Base-by-base conservation (phyloP, 768 basidiomycete genomes). In the Lentinula sp. region DNA sequence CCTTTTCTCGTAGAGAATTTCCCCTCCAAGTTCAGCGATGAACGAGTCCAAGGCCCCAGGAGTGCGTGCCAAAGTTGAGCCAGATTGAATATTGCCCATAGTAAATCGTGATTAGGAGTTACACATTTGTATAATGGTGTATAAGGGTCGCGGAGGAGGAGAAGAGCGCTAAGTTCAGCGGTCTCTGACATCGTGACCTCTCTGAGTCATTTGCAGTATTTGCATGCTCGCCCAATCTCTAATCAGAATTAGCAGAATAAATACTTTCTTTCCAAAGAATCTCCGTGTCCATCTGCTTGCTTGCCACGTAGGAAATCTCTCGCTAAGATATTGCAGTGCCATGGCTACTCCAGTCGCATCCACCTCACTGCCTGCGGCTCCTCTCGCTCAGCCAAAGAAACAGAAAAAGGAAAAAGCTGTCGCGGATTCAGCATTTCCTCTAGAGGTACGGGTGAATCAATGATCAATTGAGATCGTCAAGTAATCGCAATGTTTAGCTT, bases 1-100 rank as follows among this genome's bases (percentile, higher is more conserved):
- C 96, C 89, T 93, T 79, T 91, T 89, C 70, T 98, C 96, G 68
- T 97, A 98, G 2, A 90, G 80, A 18, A 97, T 80, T 70, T 97
- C 95, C 3, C 81, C 81, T 10, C 90, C 89, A 23, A 98, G 81
- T 70, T 99, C 96, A 2, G 87, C 81, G 13, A 99, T 87, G 69
- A 92, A 95, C 2, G 91, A 93, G 73, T 97, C 95, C 62, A 96
- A 78, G 13, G 93, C 91, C 32, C 88, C 89, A 5, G 82, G 84
- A 1, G 87, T 85, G 61, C 90, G 84, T 59, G 87, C 86, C 64
- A 91, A 75, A 4, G 85, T 80, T 10, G 85, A 84, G 23, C 84
- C 84, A 3, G 90, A 88, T 63, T 91, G 86, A 34, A 79, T 80
- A 69, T 93, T 93, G 21, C 92, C 92, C 92, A 94, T 93, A 40